Evolutionary conservation across 371 early-diverging fungal species (phyloP).

Genomic region (Rhizopus arrhizus): DNA sequence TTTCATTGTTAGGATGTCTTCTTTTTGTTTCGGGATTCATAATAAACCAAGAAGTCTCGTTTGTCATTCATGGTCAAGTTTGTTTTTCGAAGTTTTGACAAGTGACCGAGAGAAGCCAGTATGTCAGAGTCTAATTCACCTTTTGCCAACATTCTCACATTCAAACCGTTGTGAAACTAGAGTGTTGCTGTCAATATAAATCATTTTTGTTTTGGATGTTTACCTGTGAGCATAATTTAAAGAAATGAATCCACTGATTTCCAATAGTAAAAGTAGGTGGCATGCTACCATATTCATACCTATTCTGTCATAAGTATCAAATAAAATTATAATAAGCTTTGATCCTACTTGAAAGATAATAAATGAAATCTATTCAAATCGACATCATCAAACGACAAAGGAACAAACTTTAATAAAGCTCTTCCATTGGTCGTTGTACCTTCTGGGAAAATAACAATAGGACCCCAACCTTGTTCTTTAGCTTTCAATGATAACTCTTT

Average conservation of each 20-base stretch:
- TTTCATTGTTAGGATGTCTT: constrained; percentile 4
- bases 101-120: constrained; percentile 60
- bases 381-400: constrained; percentile 61
- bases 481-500: constrained; percentile 56
- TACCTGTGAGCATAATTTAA: constrained; percentile 64
- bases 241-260: constrained; percentile 58
- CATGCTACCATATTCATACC: constrained; percentile 69
- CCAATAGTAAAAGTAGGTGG: constrained; percentile 73
- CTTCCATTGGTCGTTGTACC: constrained; percentile 89
- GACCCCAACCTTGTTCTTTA: constrained; percentile 54
- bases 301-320: constrained; percentile 17
- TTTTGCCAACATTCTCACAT: constrained; percentile 55
- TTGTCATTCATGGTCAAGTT: constrained; percentile 77
- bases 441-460: constrained; percentile 86
- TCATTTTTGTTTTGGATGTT: background rate
- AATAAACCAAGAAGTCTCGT: constrained; percentile 78
- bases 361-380: constrained; percentile 59
- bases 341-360: constrained; percentile 69
- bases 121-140: constrained; percentile 63
- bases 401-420: constrained; percentile 76
- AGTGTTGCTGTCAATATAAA: background rate
- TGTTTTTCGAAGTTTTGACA: constrained; percentile 74
- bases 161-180: constrained; percentile 59
- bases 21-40: constrained; percentile 57
- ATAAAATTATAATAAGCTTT: background rate